Conservation (phyloP, 2,329 filamentous ascomycete species). For the Alternaria hordeiaustralica region DNA sequence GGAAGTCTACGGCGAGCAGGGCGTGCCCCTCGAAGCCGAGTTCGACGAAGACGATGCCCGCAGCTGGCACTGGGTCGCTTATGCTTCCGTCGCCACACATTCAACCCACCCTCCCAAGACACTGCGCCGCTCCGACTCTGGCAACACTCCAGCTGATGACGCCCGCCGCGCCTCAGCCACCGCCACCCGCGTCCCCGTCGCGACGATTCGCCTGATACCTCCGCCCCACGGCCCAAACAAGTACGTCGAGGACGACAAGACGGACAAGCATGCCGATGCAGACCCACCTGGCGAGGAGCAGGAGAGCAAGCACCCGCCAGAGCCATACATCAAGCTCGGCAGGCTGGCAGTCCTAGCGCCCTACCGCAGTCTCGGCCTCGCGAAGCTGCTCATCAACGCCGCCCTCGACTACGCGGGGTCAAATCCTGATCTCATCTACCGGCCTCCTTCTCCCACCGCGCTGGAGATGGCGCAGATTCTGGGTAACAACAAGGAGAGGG, state of each 20-base stretch:
- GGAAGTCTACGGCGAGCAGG: slow-evolving; percentile 65
- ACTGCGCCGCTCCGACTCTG: slow-evolving; percentile 51
- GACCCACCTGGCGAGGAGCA: slow-evolving; percentile 26
- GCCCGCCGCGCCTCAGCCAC: slow-evolving; percentile 45
- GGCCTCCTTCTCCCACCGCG: slow-evolving; percentile 46
- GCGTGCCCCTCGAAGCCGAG: slow-evolving; percentile 69
- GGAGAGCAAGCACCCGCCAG: slow-evolving; percentile 63
- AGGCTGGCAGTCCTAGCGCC: slow-evolving; percentile 73
- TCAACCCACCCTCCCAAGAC: slow-evolving; percentile 38
- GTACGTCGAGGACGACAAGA: slow-evolving; percentile 36
- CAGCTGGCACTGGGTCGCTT: slow-evolving; percentile 88
- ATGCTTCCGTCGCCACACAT: slow-evolving; percentile 66
- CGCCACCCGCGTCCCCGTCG: slow-evolving; percentile 65
- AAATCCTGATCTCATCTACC: slow-evolving; percentile 60
- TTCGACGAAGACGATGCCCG: slow-evolving; percentile 80
- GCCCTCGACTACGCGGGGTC: slow-evolving; percentile 71
- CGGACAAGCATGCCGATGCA: slow-evolving; percentile 40
- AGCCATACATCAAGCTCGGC: slow-evolving; percentile 84
- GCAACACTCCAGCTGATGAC: slow-evolving; percentile 50
- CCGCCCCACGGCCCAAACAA: slow-evolving; percentile 76
- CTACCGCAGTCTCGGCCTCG: slow-evolving; percentile 71
- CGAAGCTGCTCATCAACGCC: slow-evolving; percentile 68
- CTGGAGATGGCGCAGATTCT: slow-evolving; percentile 54
- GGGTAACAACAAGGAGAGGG: slow-evolving; percentile 49
- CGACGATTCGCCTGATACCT: slow-evolving; percentile 80